Base-by-base conservation (phyloP, 2,329 filamentous ascomycete genomes). In the Leptographium flavum region DNA sequence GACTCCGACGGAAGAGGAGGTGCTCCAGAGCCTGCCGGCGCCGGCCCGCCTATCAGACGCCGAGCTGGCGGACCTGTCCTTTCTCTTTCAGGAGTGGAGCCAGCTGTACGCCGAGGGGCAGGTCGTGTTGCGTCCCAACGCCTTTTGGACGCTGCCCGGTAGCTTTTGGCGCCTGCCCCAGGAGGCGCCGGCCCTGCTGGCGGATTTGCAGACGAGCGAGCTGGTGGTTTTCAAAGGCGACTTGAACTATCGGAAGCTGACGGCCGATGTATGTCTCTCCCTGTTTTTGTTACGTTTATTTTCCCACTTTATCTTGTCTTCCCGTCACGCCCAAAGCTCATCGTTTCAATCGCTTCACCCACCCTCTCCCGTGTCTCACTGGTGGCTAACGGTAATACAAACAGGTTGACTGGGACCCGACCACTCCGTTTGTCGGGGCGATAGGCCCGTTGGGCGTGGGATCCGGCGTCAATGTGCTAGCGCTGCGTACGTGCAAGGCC, bases 201-300 rank as follows among this genome's bases (percentile, higher is more conserved):
- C 84, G 7, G 90, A 96, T 57, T 64, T 98, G 46, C 81, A 87
- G 67, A 66, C 77, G 49, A 85, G 83, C 52, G 85, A 94, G 60
- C 69, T 98, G 17, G 86, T 94, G 13, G 79, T 98, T 46, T 96
- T 96, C 70, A 98, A 98, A 69, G 92, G 92, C 3, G 92, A 98
- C 59, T 61, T 98, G 54, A 98, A 98, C 66, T 98, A 96, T 63
- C 73, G 92, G 49, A 98, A 98, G 63, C 63, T 98, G 53, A 87
- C 83, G 27, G 83, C 78, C 41, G 92, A 98, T 69, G 87, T 90
- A 66, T 68, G 81, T 42, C 3, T 11, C 32, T 25, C 17, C 19
- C 14, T 21, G 22, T n/a, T n/a, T 17, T 25, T 39, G 9, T 25
- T 9, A 19, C 17, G 27, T 28, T 35, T 23, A 10, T 37, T 19